Evolutionary conservation across 1,284 basidiomycete species (phyloP), one percentile per base, ranked within the genome.

Genomic region (Malassezia arunalokei): DNA sequence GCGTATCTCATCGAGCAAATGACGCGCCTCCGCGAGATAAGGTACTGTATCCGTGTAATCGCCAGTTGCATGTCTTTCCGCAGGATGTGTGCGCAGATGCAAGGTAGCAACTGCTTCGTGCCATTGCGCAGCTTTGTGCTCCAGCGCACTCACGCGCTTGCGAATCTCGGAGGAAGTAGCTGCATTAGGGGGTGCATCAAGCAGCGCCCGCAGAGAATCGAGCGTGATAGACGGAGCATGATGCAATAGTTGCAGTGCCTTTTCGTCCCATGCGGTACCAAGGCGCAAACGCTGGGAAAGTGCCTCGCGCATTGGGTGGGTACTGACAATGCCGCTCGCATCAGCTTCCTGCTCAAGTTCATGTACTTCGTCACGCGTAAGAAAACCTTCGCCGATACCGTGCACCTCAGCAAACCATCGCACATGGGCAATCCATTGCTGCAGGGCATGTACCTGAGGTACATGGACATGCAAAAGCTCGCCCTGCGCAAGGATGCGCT

Each of bases 381-480:
- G 56, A 37, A 62, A 64, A 27, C 40, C 54, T 11, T 39, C 39
- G 43, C 52, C 42, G 27, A 57, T 51, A 12, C 59, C 56, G 51
- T 82, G 71, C 17, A 75, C 70, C 20, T 75, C 74, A 41, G 80
- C 78, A 8, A 77, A 76, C 56, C 82, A 82, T 43, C 80, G 80
- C 60, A 83, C 80, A 27, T 87, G 75, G 49, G 83, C 79, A 17
- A 87, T 82, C 57, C 86, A 82, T 70, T 81, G 82, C 73, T 85
- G 83, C 14, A 90, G 78, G 62, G 85, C 81, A 14, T 78, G 73
- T 17, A 87, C 76, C 68, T 87, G 83, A 37, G 84, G 81, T 4
- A 89, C 76, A 43, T 80, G 76, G n/a, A 89, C 83, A 58, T 87
- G 87, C 51, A 87, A 70, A 7, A 83, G 83, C 8, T 81, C 81